A percentile compares a stretch with the other conserved stretches of the same genome.
Evolutionary conservation across 306 rosid genomes (phyloP).

Genomic region (Pueraria montana): DNA sequence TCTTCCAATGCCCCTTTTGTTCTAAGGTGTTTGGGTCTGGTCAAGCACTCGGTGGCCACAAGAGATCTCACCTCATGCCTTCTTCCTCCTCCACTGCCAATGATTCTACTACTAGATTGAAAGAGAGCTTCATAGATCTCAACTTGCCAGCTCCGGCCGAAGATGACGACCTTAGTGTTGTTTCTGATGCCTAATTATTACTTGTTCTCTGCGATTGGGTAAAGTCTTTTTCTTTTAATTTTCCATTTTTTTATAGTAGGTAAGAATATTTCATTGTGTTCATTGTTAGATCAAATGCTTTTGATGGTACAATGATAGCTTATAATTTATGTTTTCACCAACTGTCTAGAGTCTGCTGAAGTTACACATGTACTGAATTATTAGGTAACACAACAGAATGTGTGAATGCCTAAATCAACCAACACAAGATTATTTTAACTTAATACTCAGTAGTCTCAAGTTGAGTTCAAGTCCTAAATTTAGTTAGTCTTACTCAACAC

Average conservation of each 20-base stretch:
- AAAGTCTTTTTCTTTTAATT: neutral
- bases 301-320: constrained; percentile 53
- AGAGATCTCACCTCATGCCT: constrained; percentile 74
- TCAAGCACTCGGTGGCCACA: constrained; percentile 96
- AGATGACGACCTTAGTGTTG: constrained; percentile 70
- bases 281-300: constrained; percentile 57
- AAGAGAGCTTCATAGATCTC: constrained; percentile 75
- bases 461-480: no score
- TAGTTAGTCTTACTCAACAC: no score
- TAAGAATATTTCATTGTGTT: constrained; percentile 38
- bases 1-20: constrained; percentile 82
- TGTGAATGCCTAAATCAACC: no score
- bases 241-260: constrained; percentile 26
- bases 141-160: constrained; percentile 79
- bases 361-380: neutral
- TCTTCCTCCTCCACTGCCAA: constrained; percentile 38
- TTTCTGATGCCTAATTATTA: constrained; percentile 61
- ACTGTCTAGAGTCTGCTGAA: constrained; percentile 17
- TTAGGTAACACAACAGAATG: no score
- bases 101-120: constrained; percentile 25
- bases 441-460: no score
- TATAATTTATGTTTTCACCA: constrained; percentile 52
- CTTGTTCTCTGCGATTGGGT: constrained; percentile 44
- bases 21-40: constrained; percentile 78
- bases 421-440: no score